Conservation (phyloP, 2,329 filamentous ascomycete genomes). For the Penicillium sp. region DNA sequence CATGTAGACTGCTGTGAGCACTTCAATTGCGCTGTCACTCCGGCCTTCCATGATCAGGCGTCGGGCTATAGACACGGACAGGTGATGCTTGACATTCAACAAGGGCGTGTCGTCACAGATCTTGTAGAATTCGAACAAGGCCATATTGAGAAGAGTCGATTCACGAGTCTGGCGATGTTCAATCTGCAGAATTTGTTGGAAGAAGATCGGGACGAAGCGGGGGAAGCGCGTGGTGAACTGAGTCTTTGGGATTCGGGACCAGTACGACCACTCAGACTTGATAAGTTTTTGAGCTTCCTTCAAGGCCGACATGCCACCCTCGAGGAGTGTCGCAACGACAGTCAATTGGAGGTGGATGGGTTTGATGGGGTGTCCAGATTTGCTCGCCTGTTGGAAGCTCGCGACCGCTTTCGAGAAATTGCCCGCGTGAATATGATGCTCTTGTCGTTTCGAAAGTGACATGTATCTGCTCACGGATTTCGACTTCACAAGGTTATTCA, state of each 20-base stretch:
- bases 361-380: conserved; percentile 33
- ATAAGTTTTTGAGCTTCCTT: conserved; percentile 36
- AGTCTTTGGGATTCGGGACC: conserved; percentile 9
- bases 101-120: conserved; percentile 36
- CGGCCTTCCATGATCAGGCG: conserved; percentile 31
- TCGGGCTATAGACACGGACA: conserved; percentile 31
- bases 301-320: conserved; percentile 28
- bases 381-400: conserved; percentile 33
- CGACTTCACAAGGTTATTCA: conserved; percentile 31
- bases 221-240: conserved; percentile 26
- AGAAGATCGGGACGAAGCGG: conserved; percentile 37
- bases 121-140: conserved; percentile 43
- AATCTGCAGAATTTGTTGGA: conserved; percentile 37
- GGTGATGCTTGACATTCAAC: conserved; percentile 40
- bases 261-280: conserved; percentile 30
- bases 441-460: conserved; percentile 41
- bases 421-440: conserved; percentile 40
- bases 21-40: conserved; percentile 33
- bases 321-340: conserved; percentile 38
- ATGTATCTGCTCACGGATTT: conserved; percentile 37
- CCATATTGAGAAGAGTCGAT: conserved; percentile 36
- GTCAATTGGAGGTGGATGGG: conserved; percentile 41
- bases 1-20: conserved; percentile 40
- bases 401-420: conserved; percentile 36
- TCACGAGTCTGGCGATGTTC: conserved; percentile 20